A percentile compares a stretch with the other conserved stretches of the same genome.
These are phyloP conservation scores for Globisporangium paroecandrum DNA, from an alignment of 352 stramenopile genomes.

Conservation along the genomic window DNA sequence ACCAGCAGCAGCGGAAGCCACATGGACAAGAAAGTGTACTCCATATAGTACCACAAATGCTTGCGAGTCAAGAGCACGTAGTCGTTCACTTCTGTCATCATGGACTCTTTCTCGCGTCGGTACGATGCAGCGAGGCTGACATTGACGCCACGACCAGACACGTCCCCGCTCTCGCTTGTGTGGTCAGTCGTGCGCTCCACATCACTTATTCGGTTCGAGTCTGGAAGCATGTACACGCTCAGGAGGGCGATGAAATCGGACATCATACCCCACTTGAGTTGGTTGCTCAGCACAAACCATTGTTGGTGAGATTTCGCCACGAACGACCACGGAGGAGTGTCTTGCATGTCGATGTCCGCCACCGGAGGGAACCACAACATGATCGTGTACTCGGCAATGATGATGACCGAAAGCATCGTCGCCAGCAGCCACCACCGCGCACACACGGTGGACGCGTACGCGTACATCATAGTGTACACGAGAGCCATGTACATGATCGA, in stretches of 20 bases:
- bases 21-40: slow-evolving; percentile 54
- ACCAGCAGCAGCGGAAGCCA: slow-evolving; percentile 74
- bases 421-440: slow-evolving; percentile 53
- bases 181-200: slow-evolving; percentile 14
- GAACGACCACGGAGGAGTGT: slow-evolving; percentile 52
- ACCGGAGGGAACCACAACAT: slow-evolving; percentile 71
- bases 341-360: slow-evolving; percentile 51
- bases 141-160: neutral
- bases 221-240: slow-evolving; percentile 63
- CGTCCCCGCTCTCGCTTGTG: slow-evolving; percentile 7
- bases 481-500: slow-evolving; percentile 76
- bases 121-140: neutral
- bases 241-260: slow-evolving; percentile 71
- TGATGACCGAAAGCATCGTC: slow-evolving; percentile 53
- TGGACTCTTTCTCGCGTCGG: slow-evolving; percentile 11
- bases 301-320: slow-evolving; percentile 55
- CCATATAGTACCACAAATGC: slow-evolving; percentile 68
- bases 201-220: slow-evolving; percentile 38
- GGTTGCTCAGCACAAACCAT: slow-evolving; percentile 61
- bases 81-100: slow-evolving; percentile 28
- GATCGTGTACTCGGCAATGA: slow-evolving; percentile 68
- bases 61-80: slow-evolving; percentile 58
- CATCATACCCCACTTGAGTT: slow-evolving; percentile 79
- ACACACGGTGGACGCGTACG: slow-evolving; percentile 46
- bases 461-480: slow-evolving; percentile 83